These are phyloP conservation scores for Eucalyptus sideroxylon DNA, from an alignment of 345 rosid genomes.

Conservation along the genomic window DNA sequence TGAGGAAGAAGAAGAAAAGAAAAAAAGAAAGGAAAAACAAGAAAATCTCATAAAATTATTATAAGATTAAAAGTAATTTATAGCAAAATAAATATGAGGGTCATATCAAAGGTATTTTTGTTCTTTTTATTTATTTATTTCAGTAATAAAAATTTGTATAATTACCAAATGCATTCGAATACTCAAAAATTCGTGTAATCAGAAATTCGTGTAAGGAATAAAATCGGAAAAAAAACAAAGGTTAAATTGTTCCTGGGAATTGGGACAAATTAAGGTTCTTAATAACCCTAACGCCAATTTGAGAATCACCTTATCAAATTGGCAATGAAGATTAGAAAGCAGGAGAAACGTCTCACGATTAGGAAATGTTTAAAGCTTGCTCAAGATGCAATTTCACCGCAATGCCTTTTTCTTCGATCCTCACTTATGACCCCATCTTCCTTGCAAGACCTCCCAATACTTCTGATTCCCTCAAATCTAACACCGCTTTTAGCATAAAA, in stretches of 20 bases:
- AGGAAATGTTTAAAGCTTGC: not conserved
- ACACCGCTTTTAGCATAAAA: not conserved
- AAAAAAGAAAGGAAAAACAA: no score
- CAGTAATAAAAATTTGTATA: rapidly evolving
- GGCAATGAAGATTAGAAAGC: not conserved
- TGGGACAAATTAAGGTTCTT: not conserved
- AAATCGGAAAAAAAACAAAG: no score
- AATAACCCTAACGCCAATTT: no score
- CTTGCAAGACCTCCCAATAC: not conserved
- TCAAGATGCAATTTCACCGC: not conserved
- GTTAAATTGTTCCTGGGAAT: not conserved
- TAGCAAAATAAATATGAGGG: no score
- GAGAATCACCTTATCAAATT: not conserved
- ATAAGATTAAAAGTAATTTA: no score
- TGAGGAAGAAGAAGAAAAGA: no score
- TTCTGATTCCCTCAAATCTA: not conserved
- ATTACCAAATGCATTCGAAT: no score
- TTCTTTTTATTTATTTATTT: no score
- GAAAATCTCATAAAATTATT: no score
- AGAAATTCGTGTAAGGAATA: no score
- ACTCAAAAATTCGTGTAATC: no score
- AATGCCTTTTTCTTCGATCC: not conserved
- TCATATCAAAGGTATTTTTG: rapidly evolving
- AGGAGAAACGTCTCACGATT: not conserved
- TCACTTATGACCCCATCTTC: not conserved